Evolutionary conservation across 257 asterid species (phyloP), one percentile per base, ranked within the genome.

Genomic region (Nicotiana noctiflora): DNA sequence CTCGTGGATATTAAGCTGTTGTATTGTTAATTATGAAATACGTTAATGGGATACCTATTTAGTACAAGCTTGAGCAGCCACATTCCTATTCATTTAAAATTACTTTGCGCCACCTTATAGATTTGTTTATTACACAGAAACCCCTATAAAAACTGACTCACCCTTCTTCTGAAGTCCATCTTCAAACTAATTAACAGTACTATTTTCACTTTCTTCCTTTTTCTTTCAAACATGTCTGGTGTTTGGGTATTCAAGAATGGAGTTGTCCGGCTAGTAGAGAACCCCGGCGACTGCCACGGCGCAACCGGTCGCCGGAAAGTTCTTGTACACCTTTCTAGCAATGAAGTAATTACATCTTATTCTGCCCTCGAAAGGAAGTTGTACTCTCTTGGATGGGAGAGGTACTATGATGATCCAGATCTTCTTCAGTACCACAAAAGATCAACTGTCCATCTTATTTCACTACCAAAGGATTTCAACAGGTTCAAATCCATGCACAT

Each of bases 221-320:
- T 6, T 49, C n/a, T 68, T 70, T 18, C 7, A 27, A 67, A 29
- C 37, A 87, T 87, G 90, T 83, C 90, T 0, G 90, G 90, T 3
- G 90, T 87, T 40, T 87, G 90, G 90, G 84, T 85, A 15, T 87
- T 87, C 86, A 83, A 84, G 60, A 85, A 83, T 31, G 90, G 89
- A 0, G 90, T 85, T 4, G 79, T 87, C 44, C 84, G 89, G 18
- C 84, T 85, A 14, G 89, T 86, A 6, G 89, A 87, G 80, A 87
- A 87, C 57, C 89, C 84, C 10, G 85, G 86, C 2, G 86, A 84
- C 15, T 79, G 21, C 18, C 86, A 77, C 8, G 89, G 83, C 37
- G 37, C 70, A 1, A 80, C 19, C 21, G 31, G 55, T 7, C 87
- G 87, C 13, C 86, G 91, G 10, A 88, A 88, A 77, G 83, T 84